Base-by-base conservation (phyloP, 306 rosid genomes). In the Sphenostylis stenocarpa region DNA sequence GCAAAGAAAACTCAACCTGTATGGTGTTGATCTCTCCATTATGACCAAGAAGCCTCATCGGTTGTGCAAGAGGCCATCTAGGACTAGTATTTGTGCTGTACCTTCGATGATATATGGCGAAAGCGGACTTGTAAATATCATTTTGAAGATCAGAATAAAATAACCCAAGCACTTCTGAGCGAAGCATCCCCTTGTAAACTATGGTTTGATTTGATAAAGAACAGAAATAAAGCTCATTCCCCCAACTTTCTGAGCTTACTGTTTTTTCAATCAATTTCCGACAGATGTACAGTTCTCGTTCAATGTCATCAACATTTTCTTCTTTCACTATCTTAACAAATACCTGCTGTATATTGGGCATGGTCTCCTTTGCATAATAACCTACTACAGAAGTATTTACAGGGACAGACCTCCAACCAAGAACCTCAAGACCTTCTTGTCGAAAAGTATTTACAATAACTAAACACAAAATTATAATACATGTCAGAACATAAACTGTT, bases 131-230 rank as follows among this genome's bases (percentile, higher is more conserved):
- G 76, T 90, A 95, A 58, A 92, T 89, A 78, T 92, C 91, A 87
- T 87, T 92, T 81, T 89, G 93, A 87, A 95, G 96, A 85, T 95
- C 98, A 85, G 82, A 81, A 75, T 92, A 95, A 89, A 95, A 95
- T 79, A 89, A 86, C 76, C 92, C 93, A 80, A 95, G 96, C 85
- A 87, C 97, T 92, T 88, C 96, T 38, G 98, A 95, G 62, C 98
- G 98, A 84, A 95, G 98, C 98, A 95, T 95, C 85, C 98, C 98
- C 78, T 95, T 95, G 93, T 95, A 95, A 78, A 95, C 96, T 81
- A 95, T 85, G 73, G 97, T 95, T 88, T 85, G 96, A 90, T 92
- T 95, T 75, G 98, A 95, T 80, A 95, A 89, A 78, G 98, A 95
- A 86, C 98, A 95, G 91, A 95, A 89, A 86, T 95, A 95, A 83